Evolutionary conservation across 2,329 filamentous ascomycete species (phyloP), one percentile per base, ranked within the genome.

Genomic region (Xylaria polymorpha): DNA sequence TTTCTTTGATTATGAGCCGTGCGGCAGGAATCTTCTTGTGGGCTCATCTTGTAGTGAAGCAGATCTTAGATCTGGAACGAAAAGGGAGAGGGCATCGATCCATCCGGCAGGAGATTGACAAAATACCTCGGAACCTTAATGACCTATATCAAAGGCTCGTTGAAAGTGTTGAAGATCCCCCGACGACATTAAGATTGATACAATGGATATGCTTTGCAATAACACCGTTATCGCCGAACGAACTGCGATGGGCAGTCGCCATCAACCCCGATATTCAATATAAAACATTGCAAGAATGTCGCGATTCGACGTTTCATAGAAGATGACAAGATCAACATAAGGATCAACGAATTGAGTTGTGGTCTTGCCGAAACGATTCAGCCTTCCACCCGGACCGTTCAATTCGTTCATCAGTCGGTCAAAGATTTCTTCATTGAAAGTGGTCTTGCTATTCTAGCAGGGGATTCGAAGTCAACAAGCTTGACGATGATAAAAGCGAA

Each of bases 361-460:
- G 60, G 60, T 9, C 50, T 63, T 22, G 51, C 41, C 20, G 61
- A 64, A 57, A 14, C 39, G 9, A 25, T 3, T 14, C 14, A 10
- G 9, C 15, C n/a, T 48, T 10, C n/a, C 1, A 44, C 20, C 22
- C n/a, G 22, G 15, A 48, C 25, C 3, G 51, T 56, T 9, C 44
- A 64, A 32, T 51, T 64, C 18, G 51, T 59, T 2, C 61, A 64
- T 20, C 44, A 58, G 43, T 58, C 61, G 6, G 61, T 64, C 1
- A 51, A 50, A 32, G 61, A 64, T 43, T 64, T 64, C 44, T 58
- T 64, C 10, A 50, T 29, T 4, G 4, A 29, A 29, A 4, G 25
- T 4, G 25, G 25, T 29, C 25, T 29, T 29, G 25, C 25, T 4
- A 29, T 29, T 29, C 25, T 29, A 4, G 25, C 25, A 29, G 25